These are phyloP conservation scores for Oryza brachyantha DNA, from an alignment of 176 grass and related monocot genomes.

Conservation along the genomic window DNA sequence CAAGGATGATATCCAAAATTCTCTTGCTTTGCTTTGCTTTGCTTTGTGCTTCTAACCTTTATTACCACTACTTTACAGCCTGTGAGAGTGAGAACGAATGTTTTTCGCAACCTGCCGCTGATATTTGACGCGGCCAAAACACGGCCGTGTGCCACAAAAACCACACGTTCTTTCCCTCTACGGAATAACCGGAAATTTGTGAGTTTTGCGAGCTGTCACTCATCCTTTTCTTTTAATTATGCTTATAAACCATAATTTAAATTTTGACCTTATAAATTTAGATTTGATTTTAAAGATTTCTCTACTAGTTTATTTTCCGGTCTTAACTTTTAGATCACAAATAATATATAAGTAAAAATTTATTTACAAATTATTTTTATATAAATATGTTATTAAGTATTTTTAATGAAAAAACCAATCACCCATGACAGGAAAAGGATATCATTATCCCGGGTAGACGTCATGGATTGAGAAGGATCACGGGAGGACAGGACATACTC, in stretches of 20 bases:
- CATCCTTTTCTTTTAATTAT: no score
- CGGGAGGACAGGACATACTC: background rate
- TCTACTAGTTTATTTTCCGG: no score
- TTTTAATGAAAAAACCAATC: no score
- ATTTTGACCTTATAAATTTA: no score
- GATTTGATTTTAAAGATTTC: no score
- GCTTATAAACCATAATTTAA: no score
- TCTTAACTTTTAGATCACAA: no score
- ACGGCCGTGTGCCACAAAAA: background rate
- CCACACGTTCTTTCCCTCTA: background rate
- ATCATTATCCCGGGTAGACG: background rate
- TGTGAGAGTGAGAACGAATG: constrained; percentile 1
- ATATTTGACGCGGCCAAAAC: constrained; percentile 27
- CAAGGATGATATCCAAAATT: background rate
- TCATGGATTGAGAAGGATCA: background rate
- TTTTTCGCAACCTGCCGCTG: background rate
- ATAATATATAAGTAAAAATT: no score
- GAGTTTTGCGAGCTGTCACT: no score
- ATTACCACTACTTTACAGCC: background rate
- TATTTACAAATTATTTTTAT: no score
- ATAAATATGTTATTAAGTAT: no score
- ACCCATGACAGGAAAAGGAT: background rate
- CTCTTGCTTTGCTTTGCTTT: background rate
- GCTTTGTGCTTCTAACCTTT: background rate
- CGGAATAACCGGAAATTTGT: background rate